Evolutionary conservation across 2,329 filamentous ascomycete genomes (phyloP).

Genomic region (Exophiala sp.): DNA sequence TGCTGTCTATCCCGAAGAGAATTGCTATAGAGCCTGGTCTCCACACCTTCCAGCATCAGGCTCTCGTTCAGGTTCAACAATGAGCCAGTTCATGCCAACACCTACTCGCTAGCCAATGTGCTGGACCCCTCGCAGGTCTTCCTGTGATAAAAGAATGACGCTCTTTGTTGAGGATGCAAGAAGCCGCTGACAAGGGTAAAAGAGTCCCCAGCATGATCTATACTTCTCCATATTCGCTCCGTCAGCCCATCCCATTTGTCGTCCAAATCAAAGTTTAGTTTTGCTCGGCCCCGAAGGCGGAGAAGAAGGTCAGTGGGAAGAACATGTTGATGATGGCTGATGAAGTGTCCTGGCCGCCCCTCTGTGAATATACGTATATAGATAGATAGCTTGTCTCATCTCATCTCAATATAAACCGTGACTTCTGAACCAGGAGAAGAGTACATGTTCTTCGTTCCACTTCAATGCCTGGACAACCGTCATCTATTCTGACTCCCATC

Average conservation of each 20-base stretch:
- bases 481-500: too few species aligned
- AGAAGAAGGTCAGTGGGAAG: slow-evolving; percentile 13
- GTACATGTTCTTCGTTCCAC: too few species aligned
- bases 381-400: too few species aligned
- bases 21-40: too few species aligned
- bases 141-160: neutral
- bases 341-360: too few species aligned
- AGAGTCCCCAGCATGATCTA: slow-evolving; percentile 13
- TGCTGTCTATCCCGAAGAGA: too few species aligned
- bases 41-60: too few species aligned
- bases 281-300: slow-evolving; percentile 46
- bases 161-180: slow-evolving; percentile 7
- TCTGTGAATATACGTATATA: too few species aligned
- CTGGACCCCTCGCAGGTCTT: slow-evolving; percentile 3
- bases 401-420: too few species aligned
- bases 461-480: too few species aligned
- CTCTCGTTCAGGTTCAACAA: too few species aligned
- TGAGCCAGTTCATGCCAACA: neutral
- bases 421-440: too few species aligned
- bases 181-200: slow-evolving; percentile 14
- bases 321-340: slow-evolving; percentile 11
- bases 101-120: slow-evolving; percentile 2
- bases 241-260: slow-evolving; percentile 12
- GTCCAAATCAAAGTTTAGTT: slow-evolving; percentile 52
- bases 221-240: neutral